phyloP scores from a whole-genome alignment of 108 stramenopile genomes.

The Cyclotella baltica region DNA sequence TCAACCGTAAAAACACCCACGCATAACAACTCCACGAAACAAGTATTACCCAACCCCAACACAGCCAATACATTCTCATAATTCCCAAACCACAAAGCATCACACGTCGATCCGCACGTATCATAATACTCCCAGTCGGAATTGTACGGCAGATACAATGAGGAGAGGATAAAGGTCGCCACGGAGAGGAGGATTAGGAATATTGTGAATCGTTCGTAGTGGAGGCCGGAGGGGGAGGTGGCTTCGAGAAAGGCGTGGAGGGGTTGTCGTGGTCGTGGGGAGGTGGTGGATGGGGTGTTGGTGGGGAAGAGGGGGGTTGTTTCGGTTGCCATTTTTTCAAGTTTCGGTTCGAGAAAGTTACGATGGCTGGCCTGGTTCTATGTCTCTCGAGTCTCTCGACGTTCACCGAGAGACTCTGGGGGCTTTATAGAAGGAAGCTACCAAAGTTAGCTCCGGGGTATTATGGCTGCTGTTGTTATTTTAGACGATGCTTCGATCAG shows the following conservation, averaged over 20 bases:
- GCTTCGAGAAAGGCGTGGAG: constrained; percentile 83
- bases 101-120: constrained; percentile 62
- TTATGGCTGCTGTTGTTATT: too few species aligned
- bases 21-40: constrained; percentile 66
- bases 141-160: constrained; percentile 82
- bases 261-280: constrained; percentile 18
- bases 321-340: constrained; percentile 1
- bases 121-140: constrained; percentile 35
- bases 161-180: constrained; percentile 75
- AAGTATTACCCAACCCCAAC: constrained; percentile 72
- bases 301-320: constrained; percentile 17
- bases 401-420: too few species aligned
- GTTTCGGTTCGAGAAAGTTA: background rate
- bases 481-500: too few species aligned
- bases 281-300: background rate
- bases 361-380: too few species aligned
- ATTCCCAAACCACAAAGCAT: constrained; percentile 86
- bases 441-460: too few species aligned
- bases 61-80: constrained; percentile 61
- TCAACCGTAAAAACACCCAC: constrained; percentile 85
- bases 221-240: constrained; percentile 64
- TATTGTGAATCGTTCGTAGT: constrained; percentile 85
- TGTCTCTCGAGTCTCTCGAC: too few species aligned
- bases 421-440: too few species aligned
- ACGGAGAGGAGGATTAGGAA: constrained; percentile 85